Base-by-base conservation (phyloP, 345 rosid genomes). In the Reutealis trisperma region DNA sequence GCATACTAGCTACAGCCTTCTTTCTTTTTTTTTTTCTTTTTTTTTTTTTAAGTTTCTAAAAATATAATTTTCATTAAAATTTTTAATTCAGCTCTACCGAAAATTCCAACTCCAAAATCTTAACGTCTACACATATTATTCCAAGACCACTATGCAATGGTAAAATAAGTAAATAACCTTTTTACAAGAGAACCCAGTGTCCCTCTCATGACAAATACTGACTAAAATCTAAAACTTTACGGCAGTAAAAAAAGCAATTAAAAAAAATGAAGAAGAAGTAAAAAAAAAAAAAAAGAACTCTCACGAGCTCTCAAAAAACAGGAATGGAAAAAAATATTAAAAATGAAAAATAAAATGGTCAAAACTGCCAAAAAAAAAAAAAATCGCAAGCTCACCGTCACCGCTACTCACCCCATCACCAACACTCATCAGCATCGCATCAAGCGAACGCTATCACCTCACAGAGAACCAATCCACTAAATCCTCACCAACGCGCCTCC, bases 401-500 rank as follows among this genome's bases (percentile, higher is more conserved):
- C 41, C 41, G 41, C 6, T 37, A 47, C 10, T 47, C 51, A 9
- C 51, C 14, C 14, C 51, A 12, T 12, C 14, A 42, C 15, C 5
- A 32, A 14, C 22, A 55, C 2, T 37, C 74, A 62, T 21, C 81
- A n/a, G 7, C 64, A 18, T 18, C n/a, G 58, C 58, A 27, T 8
- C 83, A 55, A 9, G 44, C n/a, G 4, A 16, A 6, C 62, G 51
- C 76, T 37, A 65, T 81, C 86, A 88, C 41, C 84, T 82, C 57
- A 77, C 25, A 6, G 92, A 84, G 80, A 87, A 85, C 80, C 89
- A 91, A 0, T 77, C 76, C 63, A 81, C 75, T 78, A 91, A 79
- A 72, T 85, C 93, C 30, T 65, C 83, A 4, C 85, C 90, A 16
- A 93, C 90, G 83, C 92, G 94, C 54, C 78, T 74, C 58, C 83